A percentile compares a stretch with the other conserved stretches of the same genome.
Evolutionary conservation across 495 filamentous ascomycete genomes (phyloP).

Genomic region (Tuber umbilicatum): DNA sequence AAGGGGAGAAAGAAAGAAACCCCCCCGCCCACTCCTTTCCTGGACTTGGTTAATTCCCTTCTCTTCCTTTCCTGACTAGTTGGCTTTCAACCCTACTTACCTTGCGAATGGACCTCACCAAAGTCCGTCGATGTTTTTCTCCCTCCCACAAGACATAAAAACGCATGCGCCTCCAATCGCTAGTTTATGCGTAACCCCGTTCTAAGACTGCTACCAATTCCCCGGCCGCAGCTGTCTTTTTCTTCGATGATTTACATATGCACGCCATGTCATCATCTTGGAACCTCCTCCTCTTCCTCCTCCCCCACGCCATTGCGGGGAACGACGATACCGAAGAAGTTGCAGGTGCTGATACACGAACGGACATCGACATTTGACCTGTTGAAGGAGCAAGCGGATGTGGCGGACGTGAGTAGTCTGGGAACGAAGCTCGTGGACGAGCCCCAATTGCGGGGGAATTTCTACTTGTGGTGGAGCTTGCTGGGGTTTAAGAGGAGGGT

Average conservation of each 20-base stretch:
- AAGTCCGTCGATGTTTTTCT: background rate
- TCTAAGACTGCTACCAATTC: conserved; percentile 18
- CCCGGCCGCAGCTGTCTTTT: conserved; percentile 13
- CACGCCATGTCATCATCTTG: conserved; percentile 15
- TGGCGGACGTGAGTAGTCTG: conserved; percentile 12
- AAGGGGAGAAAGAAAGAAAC: background rate
- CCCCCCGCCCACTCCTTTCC: background rate
- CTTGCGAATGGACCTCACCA: background rate
- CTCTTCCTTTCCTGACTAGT: background rate
- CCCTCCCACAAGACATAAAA: background rate
- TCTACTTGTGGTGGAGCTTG: conserved; percentile 31
- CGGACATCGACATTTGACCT: conserved; percentile 18
- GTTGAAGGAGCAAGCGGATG: conserved; percentile 23
- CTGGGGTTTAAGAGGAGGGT: conserved; percentile 30
- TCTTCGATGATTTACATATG: conserved; percentile 22
- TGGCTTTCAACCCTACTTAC: background rate
- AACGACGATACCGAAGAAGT: background rate
- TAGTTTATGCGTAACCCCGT: conserved; percentile 40
- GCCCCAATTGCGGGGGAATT: conserved; percentile 13
- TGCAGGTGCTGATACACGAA: background rate
- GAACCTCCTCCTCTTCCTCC: background rate
- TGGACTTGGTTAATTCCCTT: background rate
- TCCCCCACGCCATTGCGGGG: background rate
- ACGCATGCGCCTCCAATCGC: conserved; percentile 26
- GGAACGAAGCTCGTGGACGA: conserved; percentile 31